phyloP scores from a whole-genome alignment of 768 basidiomycete species.

The Lentinula sp. region DNA sequence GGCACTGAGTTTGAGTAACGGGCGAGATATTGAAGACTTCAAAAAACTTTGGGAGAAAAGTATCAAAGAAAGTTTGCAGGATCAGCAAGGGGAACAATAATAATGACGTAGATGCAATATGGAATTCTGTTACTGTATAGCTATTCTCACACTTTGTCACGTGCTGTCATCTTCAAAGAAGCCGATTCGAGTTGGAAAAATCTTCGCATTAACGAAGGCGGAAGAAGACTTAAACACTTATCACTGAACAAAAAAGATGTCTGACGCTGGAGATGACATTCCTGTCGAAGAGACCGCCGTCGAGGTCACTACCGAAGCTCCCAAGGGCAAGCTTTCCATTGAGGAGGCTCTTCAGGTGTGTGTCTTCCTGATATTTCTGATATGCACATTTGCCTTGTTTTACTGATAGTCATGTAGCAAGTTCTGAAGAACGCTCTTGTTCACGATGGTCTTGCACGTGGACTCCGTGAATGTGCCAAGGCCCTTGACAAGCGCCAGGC shows the following conservation, averaged over 20 bases:
- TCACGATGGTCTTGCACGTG: constrained; percentile 97
- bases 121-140: background rate
- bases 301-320: constrained; percentile 82
- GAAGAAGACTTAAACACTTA: constrained; percentile 61
- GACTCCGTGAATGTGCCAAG: constrained; percentile 96
- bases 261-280: constrained; percentile 97
- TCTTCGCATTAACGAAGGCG: constrained; percentile 89
- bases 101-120: no score
- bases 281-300: constrained; percentile 54
- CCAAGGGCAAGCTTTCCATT: constrained; percentile 92
- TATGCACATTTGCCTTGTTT: background rate
- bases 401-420: constrained; percentile 48
- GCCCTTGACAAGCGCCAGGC: constrained; percentile 98
- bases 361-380: constrained; percentile 8
- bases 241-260: constrained; percentile 50
- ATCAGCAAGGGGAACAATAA: background rate
- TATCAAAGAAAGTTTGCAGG: constrained; percentile 26
- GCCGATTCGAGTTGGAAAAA: constrained; percentile 23
- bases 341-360: constrained; percentile 91
- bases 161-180: background rate
- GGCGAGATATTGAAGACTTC: constrained; percentile 69
- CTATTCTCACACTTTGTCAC: background rate
- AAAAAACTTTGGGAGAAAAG: constrained; percentile 57
- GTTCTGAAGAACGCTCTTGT: constrained; percentile 98
- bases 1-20: constrained; percentile 72